Evolutionary conservation across 2,329 filamentous ascomycete species (phyloP), one percentile per base, ranked within the genome.

Genomic region (Trichoderma lentiforme): DNA sequence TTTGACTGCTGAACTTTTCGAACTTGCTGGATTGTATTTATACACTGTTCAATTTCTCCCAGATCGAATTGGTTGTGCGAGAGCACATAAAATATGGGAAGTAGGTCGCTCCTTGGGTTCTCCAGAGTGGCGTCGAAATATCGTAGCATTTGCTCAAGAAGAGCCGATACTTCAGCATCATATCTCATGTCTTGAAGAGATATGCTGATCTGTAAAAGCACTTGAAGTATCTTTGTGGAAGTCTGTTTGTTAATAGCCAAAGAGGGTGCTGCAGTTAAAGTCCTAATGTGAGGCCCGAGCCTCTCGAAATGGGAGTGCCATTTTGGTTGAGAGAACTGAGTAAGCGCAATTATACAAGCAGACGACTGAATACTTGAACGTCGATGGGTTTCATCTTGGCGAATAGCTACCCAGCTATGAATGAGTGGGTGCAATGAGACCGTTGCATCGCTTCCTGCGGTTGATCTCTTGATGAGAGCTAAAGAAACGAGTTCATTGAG

Each of bases 361-460:
- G 61, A 71, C 11, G 70, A 71, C n/a, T 71, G 61, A 43, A 66
- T 21, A 15, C 11, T 15, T 14, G 26, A 47, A 4, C 15, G 24
- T 30, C 39, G 34, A 12, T 61, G 61, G 1, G 9, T 12, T 34
- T 65, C 61, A 34, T 60, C 36, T 51, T 71, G 61, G 12, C 70
- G 70, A 61, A 39, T 53, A 15, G 70, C 51, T 8, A 66, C 26
- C 61, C 61, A 71, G 11, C n/a, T 53, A 18, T 71, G 70, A 56
- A 66, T 53, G 18, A 71, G 70, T 6, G 70, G 70, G 18, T 71
- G 70, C 8, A 71, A n/a, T 18, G 69, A 71, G 24, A 60, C 12
- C 9, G 28, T 47, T 36, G 4, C 26, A 36, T 66, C 69, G 18
- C n/a, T 32, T 57, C 43, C 32, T 8, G n/a, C 15, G 8, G 2